These are phyloP conservation scores for Acanthamoeba royreba DNA, from an alignment of 208 protist genomes.

Conservation along the genomic window DNA sequence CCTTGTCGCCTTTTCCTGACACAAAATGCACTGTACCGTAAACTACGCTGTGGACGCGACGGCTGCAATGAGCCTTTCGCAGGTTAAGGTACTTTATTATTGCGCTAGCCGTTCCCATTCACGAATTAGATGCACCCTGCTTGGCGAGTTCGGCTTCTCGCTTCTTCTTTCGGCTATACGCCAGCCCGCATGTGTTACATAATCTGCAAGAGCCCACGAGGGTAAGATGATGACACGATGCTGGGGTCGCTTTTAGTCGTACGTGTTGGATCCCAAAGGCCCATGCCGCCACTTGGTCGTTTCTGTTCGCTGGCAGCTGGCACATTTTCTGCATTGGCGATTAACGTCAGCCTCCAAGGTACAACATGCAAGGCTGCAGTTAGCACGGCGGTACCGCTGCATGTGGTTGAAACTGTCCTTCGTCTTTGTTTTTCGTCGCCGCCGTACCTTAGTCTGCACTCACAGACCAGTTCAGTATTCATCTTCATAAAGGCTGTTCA, in stretches of 20 bases:
- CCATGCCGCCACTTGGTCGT: conserved; percentile 26
- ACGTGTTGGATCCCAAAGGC: neutral
- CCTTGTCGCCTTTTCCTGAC: neutral
- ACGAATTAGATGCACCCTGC: too few relatives aligned
- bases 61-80: too few relatives aligned
- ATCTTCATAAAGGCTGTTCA: too few relatives aligned
- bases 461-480: neutral
- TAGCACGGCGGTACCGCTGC: neutral
- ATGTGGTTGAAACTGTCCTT: conserved; percentile 31
- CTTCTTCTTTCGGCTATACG: conserved; percentile 11
- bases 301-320: neutral
- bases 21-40: too few relatives aligned
- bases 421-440: neutral
- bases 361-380: neutral
- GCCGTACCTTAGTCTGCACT: neutral
- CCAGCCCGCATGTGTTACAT: conserved; percentile 17
- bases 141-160: neutral
- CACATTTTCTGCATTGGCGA: neutral
- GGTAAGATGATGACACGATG: too few relatives aligned
- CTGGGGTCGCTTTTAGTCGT: too few relatives aligned
- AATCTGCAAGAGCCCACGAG: too few relatives aligned
- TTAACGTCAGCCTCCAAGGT: too few relatives aligned
- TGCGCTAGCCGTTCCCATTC: too few relatives aligned
- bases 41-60: too few relatives aligned
- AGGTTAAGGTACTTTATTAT: too few relatives aligned